Evolutionary conservation across 176 grass and related monocot species (phyloP).

Genomic region (Bothriochloa decipiens): DNA sequence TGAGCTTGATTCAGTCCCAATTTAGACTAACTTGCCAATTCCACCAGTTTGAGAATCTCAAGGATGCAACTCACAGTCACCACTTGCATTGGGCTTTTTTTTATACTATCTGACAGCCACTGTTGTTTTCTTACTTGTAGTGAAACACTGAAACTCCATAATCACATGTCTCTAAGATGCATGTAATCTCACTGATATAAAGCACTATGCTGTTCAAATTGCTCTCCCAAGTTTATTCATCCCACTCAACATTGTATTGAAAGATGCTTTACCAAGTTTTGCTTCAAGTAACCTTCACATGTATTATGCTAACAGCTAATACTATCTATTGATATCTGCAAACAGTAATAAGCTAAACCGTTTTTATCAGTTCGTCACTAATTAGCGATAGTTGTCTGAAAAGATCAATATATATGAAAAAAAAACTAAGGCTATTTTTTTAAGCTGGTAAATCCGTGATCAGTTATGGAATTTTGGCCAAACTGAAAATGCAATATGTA

Average conservation of each 20-base stretch:
- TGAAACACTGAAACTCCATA: neutral
- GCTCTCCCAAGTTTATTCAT: neutral
- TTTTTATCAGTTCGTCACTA: neutral
- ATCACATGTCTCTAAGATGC: neutral
- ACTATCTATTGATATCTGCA: neutral
- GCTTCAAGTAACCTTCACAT: constrained; percentile 15
- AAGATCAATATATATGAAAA: neutral
- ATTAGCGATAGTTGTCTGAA: neutral
- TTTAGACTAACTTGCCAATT: neutral
- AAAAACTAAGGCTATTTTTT: neutral
- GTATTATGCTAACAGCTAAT: neutral
- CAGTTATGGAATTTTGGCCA: neutral
- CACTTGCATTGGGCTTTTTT: neutral
- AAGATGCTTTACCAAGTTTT: neutral
- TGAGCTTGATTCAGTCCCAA: constrained; percentile 4
- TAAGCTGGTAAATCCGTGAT: neutral
- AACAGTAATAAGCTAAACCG: neutral
- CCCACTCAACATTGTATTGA: neutral
- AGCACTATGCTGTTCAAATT: neutral
- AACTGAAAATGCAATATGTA: neutral
- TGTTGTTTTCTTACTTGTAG: neutral
- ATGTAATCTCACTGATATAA: constrained; percentile 16
- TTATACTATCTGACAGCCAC: neutral
- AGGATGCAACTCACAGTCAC: constrained; percentile 32
- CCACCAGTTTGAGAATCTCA: constrained; percentile 19